Evolutionary conservation across 768 basidiomycete genomes (phyloP), one percentile per base, ranked within the genome.

Genomic region (Pisolithus microcarpus): DNA sequence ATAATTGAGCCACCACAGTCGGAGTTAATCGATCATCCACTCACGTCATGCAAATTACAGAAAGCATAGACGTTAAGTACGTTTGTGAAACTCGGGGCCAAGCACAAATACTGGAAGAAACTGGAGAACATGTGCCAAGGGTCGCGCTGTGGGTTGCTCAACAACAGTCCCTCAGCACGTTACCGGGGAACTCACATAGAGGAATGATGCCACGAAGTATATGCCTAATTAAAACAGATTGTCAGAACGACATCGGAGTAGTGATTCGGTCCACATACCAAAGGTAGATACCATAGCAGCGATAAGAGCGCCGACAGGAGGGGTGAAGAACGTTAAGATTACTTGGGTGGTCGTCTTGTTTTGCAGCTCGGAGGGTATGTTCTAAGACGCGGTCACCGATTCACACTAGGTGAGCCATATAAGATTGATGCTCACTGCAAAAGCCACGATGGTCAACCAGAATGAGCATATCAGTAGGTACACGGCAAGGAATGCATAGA

Each of bases 91-190:
- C 87, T 90, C 1, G 91, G 90, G 10, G 95, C 95, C 51, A 98
- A 68, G 61, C 84, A 84, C 46, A 95, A 72, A 64, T 94, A 95
- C 65, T 94, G 94, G 59, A 85, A 72, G 77, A 96, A 92, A 59
- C 90, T 92, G 23, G 90, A 89, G 69, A 94, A 84, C 84, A 98
- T 87, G 69, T 97, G 94, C 94, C 94, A 97, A 5, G 94, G 94
- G 69, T 97, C 94, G 55, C 90, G 84, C 87, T 92, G 54, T 28
- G n/a, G 40, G 19, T 23, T 48, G 31, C 23, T 63, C 48, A 52
- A 43, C 15, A 19, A 13, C 49, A 50, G 53, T 21, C 48, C 28
- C 24, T 28, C 51, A 5, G 28, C 26, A 23, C 21, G 40, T 5
- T 24, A 36, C n/a, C 13, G 13, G 45, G 24, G 3, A 16, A 74